Conservation (phyloP, 805 yeast genomes). For the Wickerhamomyces queroliae region DNA sequence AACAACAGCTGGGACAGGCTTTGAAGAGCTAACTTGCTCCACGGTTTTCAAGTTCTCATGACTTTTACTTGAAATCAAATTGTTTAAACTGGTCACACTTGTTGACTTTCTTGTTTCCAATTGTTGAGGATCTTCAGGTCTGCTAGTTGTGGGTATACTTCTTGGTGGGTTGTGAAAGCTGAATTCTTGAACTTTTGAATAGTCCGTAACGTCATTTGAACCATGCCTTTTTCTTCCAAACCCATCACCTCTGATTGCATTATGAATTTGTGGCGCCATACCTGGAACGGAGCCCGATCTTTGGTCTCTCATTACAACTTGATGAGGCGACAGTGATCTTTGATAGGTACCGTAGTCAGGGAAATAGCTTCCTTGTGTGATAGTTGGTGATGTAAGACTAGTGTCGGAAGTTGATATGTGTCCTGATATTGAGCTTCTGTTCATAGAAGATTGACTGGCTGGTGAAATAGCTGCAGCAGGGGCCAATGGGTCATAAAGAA, state of each 20-base stretch:
- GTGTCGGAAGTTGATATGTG: conserved; percentile 8
- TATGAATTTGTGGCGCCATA: conserved; percentile 12
- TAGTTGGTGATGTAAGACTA: conserved; percentile 3
- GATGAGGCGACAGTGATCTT: conserved; percentile 12
- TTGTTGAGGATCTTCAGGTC: conserved; percentile 2
- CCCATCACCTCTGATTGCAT: conserved; percentile 9
- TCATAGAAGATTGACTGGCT: conserved; percentile 3
- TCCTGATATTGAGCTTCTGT: conserved; percentile 16
- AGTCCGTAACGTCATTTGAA: conserved; percentile 15
- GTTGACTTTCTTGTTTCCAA: conserved; percentile 10
- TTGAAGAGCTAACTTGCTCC: neutral
- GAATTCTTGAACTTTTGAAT: conserved; percentile 2
- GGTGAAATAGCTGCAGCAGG: conserved; percentile 12
- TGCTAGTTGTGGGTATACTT: conserved; percentile 10
- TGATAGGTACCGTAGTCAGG: conserved; percentile 14
- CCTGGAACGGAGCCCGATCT: conserved; percentile 21
- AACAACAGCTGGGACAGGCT: neutral
- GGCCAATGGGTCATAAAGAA: conserved; percentile 23
- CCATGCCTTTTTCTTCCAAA: conserved; percentile 17
- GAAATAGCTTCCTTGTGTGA: conserved; percentile 10
- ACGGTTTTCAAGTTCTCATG: neutral
- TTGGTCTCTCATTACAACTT: conserved; percentile 7
- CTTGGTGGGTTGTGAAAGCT: conserved; percentile 17
- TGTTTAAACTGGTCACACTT: conserved; percentile 11
- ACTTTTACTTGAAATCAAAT: neutral